phyloP scores from a whole-genome alignment of 139 green algal genomes.

The Coccomyxa sp. region DNA sequence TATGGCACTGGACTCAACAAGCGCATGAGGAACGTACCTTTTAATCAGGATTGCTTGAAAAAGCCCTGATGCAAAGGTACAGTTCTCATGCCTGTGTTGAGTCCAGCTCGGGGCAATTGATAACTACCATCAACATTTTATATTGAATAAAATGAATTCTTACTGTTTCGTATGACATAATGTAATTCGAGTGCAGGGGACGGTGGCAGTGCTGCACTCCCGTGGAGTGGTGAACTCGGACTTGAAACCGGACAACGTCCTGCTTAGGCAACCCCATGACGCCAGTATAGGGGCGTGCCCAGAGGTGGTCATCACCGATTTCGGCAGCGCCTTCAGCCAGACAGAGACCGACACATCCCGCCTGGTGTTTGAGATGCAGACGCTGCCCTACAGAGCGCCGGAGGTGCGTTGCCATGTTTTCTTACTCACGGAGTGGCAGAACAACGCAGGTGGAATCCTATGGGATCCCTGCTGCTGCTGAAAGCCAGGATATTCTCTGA shows the following conservation, averaged over 20 bases:
- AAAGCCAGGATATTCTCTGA: background rate
- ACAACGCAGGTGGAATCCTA: background rate
- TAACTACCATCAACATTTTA: no score
- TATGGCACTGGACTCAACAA: no score
- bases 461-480: background rate
- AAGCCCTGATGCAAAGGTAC: no score
- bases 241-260: slow-evolving; percentile 53
- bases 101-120: no score
- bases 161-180: no score
- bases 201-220: slow-evolving; percentile 23
- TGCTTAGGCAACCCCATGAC: slow-evolving; percentile 11
- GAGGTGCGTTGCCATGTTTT: slow-evolving; percentile 27
- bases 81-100: no score
- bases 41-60: no score
- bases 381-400: slow-evolving; percentile 44
- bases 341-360: slow-evolving; percentile 31
- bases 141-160: no score
- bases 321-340: slow-evolving; percentile 34
- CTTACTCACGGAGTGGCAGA: background rate
- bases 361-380: slow-evolving; percentile 40
- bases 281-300: background rate
- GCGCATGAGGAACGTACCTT: no score
- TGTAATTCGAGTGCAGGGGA: slow-evolving; percentile 15
- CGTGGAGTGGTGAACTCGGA: slow-evolving; percentile 38
- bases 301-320: slow-evolving; percentile 29